Evolutionary conservation across 2,329 filamentous ascomycete species (phyloP).

Genomic region (Tolypocladium capitatum): DNA sequence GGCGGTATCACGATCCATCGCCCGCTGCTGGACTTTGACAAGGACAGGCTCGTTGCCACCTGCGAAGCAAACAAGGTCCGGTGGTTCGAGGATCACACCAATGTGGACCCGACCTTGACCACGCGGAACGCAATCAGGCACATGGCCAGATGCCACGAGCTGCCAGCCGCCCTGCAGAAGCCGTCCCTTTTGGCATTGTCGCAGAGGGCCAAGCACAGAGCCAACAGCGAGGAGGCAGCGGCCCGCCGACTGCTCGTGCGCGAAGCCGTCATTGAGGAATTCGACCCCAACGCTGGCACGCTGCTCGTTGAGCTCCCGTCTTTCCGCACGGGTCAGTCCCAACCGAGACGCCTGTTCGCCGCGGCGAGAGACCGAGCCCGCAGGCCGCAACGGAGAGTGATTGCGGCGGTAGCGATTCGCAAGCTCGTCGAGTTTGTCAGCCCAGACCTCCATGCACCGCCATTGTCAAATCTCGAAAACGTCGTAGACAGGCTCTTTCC

Average conservation of each 20-base stretch:
- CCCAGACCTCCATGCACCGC: conserved; percentile 30
- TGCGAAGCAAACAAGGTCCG: conserved; percentile 53
- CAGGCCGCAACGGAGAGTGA: conserved; percentile 22
- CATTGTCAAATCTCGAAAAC: conserved; percentile 29
- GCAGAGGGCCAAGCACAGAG: conserved; percentile 31
- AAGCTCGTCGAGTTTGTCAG: conserved; percentile 36
- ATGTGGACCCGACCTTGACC: conserved; percentile 64
- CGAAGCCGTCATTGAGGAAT: conserved; percentile 30
- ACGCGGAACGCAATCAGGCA: conserved; percentile 68
- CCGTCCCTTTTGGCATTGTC: conserved; percentile 50
- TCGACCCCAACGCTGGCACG: conserved; percentile 35
- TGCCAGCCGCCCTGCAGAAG: conserved; percentile 60
- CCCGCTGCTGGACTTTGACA: conserved; percentile 57
- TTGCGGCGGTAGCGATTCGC: conserved; percentile 33
- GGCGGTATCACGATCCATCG: conserved; percentile 56
- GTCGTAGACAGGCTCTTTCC: conserved; percentile 37
- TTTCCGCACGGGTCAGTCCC: conserved; percentile 6
- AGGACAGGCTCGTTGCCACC: conserved; percentile 60
- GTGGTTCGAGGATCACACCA: conserved; percentile 82
- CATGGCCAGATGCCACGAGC: conserved; percentile 39
- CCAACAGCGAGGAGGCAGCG: conserved; percentile 31
- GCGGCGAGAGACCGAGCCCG: conserved; percentile 12
- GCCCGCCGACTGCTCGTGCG: conserved; percentile 41
- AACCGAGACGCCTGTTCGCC: conserved; percentile 9
- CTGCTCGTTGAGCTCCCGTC: conserved; percentile 31